Evolutionary conservation across 257 asterid species (phyloP).

Genomic region (Buddleja alternifolia): DNA sequence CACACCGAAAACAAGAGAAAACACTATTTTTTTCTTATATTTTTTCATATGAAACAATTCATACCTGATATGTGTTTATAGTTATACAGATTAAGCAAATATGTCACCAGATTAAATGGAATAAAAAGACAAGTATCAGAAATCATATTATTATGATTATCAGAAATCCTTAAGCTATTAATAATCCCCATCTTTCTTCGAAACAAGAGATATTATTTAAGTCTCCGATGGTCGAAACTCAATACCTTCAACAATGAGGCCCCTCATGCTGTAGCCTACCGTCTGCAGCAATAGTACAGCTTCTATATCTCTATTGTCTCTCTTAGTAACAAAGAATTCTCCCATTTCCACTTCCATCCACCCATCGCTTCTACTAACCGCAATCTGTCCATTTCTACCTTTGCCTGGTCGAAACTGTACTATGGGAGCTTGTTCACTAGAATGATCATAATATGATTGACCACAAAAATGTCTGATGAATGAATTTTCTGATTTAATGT

Average conservation of each 20-base stretch:
- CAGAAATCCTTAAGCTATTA: too few species aligned
- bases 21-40: too few species aligned
- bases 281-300: constrained; percentile 13
- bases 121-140: too few species aligned
- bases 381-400: too few species aligned
- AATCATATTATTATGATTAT: too few species aligned
- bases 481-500: neutral
- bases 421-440: neutral
- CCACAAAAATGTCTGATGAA: neutral
- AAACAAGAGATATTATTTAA: too few species aligned
- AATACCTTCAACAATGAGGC: constrained; percentile 35
- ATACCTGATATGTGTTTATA: too few species aligned
- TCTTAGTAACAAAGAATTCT: constrained; percentile 20
- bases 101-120: too few species aligned
- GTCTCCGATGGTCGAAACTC: constrained; percentile 30
- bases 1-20: too few species aligned
- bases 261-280: neutral
- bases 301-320: constrained; percentile 30
- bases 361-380: constrained; percentile 28
- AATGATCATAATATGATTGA: neutral
- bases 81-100: too few species aligned
- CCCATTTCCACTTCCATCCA: constrained; percentile 50
- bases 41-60: too few species aligned
- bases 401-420: neutral
- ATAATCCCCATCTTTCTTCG: too few species aligned